Percentiles rank a stretch among this genome's conserved stretches.
Conservation (phyloP, 192 early-diverging fungal species). For the Phycomyces nitens region DNA sequence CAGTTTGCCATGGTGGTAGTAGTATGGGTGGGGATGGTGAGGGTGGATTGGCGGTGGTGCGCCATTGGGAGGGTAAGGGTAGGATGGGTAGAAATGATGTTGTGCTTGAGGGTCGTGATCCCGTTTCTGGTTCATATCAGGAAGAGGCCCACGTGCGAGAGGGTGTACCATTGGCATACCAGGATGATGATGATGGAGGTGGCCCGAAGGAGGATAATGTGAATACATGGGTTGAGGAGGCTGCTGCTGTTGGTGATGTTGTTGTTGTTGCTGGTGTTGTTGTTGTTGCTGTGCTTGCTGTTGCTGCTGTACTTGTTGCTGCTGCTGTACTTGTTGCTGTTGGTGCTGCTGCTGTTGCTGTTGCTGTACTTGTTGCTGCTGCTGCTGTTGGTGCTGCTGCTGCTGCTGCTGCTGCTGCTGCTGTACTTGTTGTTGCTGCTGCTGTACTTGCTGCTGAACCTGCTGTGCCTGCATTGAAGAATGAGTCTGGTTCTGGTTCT, state of each 20-base stretch:
- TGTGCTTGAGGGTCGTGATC: constrained; percentile 1
- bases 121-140: constrained; percentile 12
- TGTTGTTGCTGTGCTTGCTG: not conserved
- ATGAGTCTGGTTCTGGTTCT: too few relatives aligned
- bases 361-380: constrained; percentile 8
- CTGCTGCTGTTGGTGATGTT: not conserved
- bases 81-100: constrained; percentile 12
- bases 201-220: not conserved
- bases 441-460: constrained; percentile 6
- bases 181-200: not conserved
- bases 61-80: not conserved
- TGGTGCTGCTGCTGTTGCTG: constrained; percentile 1
- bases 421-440: constrained; percentile 2
- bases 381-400: constrained; percentile 7
- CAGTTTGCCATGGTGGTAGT: constrained; percentile 19
- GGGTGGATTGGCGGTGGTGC: constrained; percentile 7
- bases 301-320: not conserved
- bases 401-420: not conserved
- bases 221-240: not conserved
- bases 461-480: too few relatives aligned
- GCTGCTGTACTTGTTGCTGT: not conserved
- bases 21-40: constrained; percentile 9
- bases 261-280: not conserved
- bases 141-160: constrained; percentile 5
- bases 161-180: constrained; percentile 19